Evolutionary conservation across 2,329 filamentous ascomycete genomes (phyloP).

Genomic region (Sporothrix pallida): DNA sequence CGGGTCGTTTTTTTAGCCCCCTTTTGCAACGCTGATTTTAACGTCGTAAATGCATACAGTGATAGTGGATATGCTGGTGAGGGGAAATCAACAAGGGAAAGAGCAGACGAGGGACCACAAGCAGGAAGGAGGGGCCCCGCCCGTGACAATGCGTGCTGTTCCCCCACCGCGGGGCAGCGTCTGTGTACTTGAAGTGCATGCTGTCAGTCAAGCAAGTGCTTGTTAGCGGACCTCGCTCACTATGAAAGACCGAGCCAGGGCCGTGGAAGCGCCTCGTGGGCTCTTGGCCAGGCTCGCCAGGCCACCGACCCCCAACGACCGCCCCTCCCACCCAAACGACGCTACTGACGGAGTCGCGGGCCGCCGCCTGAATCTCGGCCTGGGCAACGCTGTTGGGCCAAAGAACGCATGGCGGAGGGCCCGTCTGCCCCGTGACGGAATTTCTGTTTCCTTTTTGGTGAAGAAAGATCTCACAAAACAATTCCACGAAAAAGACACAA

Average conservation of each 20-base stretch:
- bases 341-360: slow-evolving; percentile 34
- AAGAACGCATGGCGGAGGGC: background rate
- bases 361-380: slow-evolving; percentile 35
- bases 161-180: slow-evolving; percentile 22
- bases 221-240: background rate
- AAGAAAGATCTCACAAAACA: background rate
- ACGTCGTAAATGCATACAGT: background rate
- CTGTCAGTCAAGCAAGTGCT: background rate
- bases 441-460: slow-evolving; percentile 10
- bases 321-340: slow-evolving; percentile 11
- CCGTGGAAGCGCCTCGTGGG: background rate
- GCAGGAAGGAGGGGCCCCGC: slow-evolving; percentile 12
- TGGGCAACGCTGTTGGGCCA: slow-evolving; percentile 11
- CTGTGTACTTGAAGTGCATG: background rate
- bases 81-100: slow-evolving; percentile 9
- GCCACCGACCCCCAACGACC: background rate
- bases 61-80: slow-evolving; percentile 20
- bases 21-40: background rate
- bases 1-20: background rate
- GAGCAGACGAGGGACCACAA: background rate
- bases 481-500: background rate
- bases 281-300: no score
- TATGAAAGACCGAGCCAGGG: slow-evolving; percentile 8
- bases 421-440: background rate
- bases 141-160: background rate